phyloP scores from a whole-genome alignment of 1,139 yeast genomes.

The Yamadazyma diddensiae region DNA sequence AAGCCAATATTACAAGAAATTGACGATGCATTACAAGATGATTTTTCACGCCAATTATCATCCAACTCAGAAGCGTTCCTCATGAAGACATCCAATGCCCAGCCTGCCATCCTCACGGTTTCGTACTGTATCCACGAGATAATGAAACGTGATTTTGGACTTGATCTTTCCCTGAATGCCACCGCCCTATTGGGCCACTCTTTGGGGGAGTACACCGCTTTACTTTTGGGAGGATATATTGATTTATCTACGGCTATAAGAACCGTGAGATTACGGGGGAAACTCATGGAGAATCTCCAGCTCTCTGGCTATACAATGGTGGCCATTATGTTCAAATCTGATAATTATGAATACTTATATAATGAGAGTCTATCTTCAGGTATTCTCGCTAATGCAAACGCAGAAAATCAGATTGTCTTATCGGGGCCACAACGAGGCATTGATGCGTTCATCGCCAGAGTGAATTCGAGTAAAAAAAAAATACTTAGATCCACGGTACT shows the following conservation, averaged over 20 bases:
- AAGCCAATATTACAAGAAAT: slow-evolving; percentile 41
- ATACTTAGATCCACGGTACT: slow-evolving; percentile 28
- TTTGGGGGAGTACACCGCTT: slow-evolving; percentile 56
- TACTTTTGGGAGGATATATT: slow-evolving; percentile 39
- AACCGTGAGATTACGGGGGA: slow-evolving; percentile 51
- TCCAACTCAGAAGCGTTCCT: slow-evolving; percentile 19
- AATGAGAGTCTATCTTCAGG: slow-evolving; percentile 18
- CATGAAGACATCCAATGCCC: slow-evolving; percentile 50
- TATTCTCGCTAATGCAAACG: slow-evolving; percentile 43
- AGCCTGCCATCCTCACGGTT: slow-evolving; percentile 57
- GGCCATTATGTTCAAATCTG: slow-evolving; percentile 29
- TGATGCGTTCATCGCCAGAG: slow-evolving; percentile 14
- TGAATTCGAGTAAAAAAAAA: slow-evolving; percentile 17
- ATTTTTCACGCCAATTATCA: slow-evolving; percentile 33
- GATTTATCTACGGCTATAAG: slow-evolving; percentile 40
- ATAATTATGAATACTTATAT: slow-evolving; percentile 18
- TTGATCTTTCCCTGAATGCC: slow-evolving; percentile 2
- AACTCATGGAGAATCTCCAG: slow-evolving; percentile 39
- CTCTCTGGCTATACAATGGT: slow-evolving; percentile 31
- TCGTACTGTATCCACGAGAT: slow-evolving; percentile 37
- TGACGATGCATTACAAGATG: slow-evolving; percentile 57
- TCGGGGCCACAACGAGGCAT: slow-evolving; percentile 36
- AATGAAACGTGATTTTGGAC: slow-evolving; percentile 16
- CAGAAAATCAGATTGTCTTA: slow-evolving; percentile 40
- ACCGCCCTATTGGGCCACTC: slow-evolving; percentile 52